Base-by-base conservation (phyloP, 805 yeast species). In the Martiniozyma abietophila region DNA sequence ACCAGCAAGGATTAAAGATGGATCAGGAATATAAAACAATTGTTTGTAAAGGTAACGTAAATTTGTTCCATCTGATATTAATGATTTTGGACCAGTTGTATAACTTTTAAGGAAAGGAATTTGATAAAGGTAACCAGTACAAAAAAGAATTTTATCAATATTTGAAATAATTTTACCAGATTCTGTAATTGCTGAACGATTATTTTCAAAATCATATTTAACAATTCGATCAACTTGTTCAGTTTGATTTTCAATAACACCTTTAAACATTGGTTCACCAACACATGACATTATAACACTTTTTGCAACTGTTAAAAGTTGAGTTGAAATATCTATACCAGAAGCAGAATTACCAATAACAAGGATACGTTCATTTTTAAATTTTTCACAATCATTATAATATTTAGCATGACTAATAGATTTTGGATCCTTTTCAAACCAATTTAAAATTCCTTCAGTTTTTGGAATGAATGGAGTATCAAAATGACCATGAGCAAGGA, bases 41-140 rank as follows among this genome's bases (percentile, higher is more conserved):
- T 69, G 74, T 41, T 66, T 60, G 48, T 64, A 66, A n/a, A 64
- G 32, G 9, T 57, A 52, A 27, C 61, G 56, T 10, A 68, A 49
- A 27, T 57, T 56, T 15, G 42, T 41, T 5, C 73, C 72, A 36
- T 59, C 51, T 8, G 50, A 47, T 22, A 48, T 34, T 6, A 55
- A 37, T 3, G 58, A 45, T 11, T 46, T 19, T 16, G 47, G 51
- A 8, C 57, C 56, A 9, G 39, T 45, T 7, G 34, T 17, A 34
- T 57, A 58, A 21, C 42, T 42, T 28, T 69, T 64, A 32, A 83
- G 53, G 45, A 71, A 80, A 15, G 94, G 92, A 36, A 71, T 62
- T 24, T 73, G 67, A 47, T 75, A 75, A 29, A 73, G 59, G 53
- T 80, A 83, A 1, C 94, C 94, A 0, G 94, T 82, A 32, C 83